Evolutionary conservation across 202 grass and related monocot species (phyloP), one percentile per base, ranked within the genome.

Genomic region (Panicum virgatum): DNA sequence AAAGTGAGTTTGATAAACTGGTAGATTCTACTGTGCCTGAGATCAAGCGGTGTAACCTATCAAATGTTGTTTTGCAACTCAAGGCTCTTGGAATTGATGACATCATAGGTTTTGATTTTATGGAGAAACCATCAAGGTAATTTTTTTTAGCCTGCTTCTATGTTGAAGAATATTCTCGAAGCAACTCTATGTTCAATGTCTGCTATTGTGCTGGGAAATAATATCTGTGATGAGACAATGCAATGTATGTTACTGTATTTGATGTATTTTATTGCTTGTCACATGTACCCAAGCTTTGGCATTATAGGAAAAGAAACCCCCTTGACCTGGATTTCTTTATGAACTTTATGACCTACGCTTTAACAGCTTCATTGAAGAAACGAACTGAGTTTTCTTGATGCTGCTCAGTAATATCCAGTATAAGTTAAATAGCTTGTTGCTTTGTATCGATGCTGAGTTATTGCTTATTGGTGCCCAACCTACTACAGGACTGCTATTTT

Each of bases 61-160:
- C 95, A 54, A 94, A 98, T 86, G 86, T 98, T 81, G 92, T 98
- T 30, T 84, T 98, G 68, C 95, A 94, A 66, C 90, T 97, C 19
- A 98, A 98, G 86, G 92, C 95, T 86, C 92, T 98, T 68, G 92
- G 86, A 69, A 91, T 98, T 80, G 92, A 98, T 89, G 92, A 98
- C 50, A 98, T 94, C 57, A 86, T 94, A 65, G 95, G 92, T 67
- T 98, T 98, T 22, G 92, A 98, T 91, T 94, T 95, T 80, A 98
- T 98, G 88, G 96, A 98, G 77, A 98, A 98, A 69, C 96, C 96
- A 80, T 90, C 92, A 73, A 94, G 92, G 95, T 92, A 66, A 77
- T 66, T 74, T 69, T n/a, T n/a, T 70, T 62, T 30, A 57, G 8
- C 61, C 39, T 73, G 50, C 50, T 82, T 42, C 40, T 57, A 52